These are phyloP conservation scores for Silene uniflora DNA, from an alignment of 148 eudicot species.

Conservation along the genomic window DNA sequence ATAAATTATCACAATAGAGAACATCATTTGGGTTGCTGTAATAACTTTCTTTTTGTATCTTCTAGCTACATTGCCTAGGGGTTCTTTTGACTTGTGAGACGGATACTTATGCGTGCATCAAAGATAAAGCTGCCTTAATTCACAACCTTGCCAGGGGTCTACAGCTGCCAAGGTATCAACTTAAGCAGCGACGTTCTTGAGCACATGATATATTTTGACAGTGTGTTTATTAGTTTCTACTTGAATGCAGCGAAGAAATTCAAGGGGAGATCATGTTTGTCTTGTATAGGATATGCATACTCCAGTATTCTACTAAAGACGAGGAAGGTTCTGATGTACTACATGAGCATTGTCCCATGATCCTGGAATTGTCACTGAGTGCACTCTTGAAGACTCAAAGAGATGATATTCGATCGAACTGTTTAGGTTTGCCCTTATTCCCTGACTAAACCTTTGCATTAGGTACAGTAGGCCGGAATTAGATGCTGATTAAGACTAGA, in stretches of 20 bases:
- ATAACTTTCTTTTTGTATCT: background rate
- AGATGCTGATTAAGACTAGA: background rate
- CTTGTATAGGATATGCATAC: slow-evolving; percentile 59
- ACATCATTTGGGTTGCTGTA: too few relatives aligned
- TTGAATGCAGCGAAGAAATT: slow-evolving; percentile 68
- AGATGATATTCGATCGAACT: slow-evolving; percentile 87
- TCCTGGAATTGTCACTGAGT: slow-evolving; percentile 63
- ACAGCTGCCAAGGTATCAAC: slow-evolving; percentile 74
- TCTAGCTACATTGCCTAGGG: slow-evolving; percentile 93
- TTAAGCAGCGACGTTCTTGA: background rate
- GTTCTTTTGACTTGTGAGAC: slow-evolving; percentile 63
- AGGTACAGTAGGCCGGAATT: background rate
- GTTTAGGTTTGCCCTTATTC: slow-evolving; percentile 57
- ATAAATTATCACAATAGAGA: too few relatives aligned
- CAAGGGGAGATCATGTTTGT: slow-evolving; percentile 91
- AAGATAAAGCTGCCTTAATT: slow-evolving; percentile 56
- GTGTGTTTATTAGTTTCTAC: slow-evolving; percentile 4
- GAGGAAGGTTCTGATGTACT: slow-evolving; percentile 46
- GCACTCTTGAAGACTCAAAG: slow-evolving; percentile 81
- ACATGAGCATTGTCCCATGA: slow-evolving; percentile 48
- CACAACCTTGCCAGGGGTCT: slow-evolving; percentile 78
- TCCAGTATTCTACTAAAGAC: slow-evolving; percentile 46
- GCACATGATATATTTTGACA: background rate
- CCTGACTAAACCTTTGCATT: slow-evolving; percentile 11
- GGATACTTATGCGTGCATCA: slow-evolving; percentile 43